Conservation (phyloP, 2,329 filamentous ascomycete species). For the Neonectria magnoliae region DNA sequence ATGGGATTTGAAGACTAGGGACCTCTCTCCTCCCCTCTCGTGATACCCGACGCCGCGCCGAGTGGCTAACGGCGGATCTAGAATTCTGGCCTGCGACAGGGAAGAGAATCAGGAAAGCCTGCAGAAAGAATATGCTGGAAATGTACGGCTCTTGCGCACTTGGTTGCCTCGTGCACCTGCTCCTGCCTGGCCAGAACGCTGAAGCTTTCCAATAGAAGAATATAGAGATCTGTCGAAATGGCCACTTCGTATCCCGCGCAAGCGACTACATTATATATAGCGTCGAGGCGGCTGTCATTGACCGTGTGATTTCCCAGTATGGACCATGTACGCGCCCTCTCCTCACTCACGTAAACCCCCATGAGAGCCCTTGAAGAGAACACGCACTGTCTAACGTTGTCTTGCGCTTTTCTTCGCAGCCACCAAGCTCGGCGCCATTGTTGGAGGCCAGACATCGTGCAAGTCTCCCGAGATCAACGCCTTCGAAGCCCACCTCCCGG, state of each 20-base stretch:
- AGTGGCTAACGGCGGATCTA: slow-evolving; percentile 55
- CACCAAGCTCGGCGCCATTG: slow-evolving; percentile 93
- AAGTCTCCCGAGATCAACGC: slow-evolving; percentile 96
- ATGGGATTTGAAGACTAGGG: slow-evolving; percentile 32
- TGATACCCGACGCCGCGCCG: slow-evolving; percentile 31
- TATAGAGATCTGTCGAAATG: slow-evolving; percentile 91
- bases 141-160: slow-evolving; percentile 69
- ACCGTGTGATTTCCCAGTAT: slow-evolving; percentile 85
- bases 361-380: background rate
- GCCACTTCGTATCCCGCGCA: slow-evolving; percentile 92
- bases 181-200: slow-evolving; percentile 51
- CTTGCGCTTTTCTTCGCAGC: slow-evolving; percentile 61
- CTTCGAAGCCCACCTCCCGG: slow-evolving; percentile 87
- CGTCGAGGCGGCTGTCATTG: slow-evolving; percentile 93
- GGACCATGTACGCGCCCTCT: slow-evolving; percentile 78
- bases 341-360: slow-evolving; percentile 9
- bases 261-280: slow-evolving; percentile 99
- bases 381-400: slow-evolving; percentile 8
- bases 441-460: slow-evolving; percentile 97
- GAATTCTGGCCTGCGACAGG: slow-evolving; percentile 93
- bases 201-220: slow-evolving; percentile 69
- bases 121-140: slow-evolving; percentile 82
- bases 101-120: slow-evolving; percentile 88
- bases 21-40: background rate
- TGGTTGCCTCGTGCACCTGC: slow-evolving; percentile 36